These are phyloP conservation scores for Acacia concinna DNA, from an alignment of 331 rosid species.

Conservation along the genomic window DNA sequence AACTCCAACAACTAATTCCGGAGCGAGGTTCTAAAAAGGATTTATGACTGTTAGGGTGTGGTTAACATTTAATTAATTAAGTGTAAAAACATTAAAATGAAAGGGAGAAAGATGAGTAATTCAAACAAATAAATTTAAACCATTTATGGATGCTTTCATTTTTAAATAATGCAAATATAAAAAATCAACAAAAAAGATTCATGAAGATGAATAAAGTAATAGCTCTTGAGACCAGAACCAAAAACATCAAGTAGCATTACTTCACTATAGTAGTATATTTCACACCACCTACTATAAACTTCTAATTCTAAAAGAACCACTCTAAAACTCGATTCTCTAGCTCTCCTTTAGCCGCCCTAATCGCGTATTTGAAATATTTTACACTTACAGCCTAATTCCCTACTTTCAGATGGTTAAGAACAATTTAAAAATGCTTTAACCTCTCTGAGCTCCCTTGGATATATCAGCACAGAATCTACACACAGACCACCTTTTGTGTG, in stretches of 20 bases:
- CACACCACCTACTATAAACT: slow-evolving; percentile 37
- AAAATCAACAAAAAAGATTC: not conserved
- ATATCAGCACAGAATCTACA: slow-evolving; percentile 75
- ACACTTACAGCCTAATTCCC: slow-evolving; percentile 23
- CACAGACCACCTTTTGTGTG: slow-evolving; percentile 98
- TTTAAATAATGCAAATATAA: not conserved
- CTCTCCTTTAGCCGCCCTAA: slow-evolving; percentile 29
- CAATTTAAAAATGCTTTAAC: slow-evolving; percentile 54
- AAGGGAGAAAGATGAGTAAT: not conserved
- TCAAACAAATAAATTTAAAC: not conserved
- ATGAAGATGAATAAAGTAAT: not conserved
- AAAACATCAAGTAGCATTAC: not conserved
- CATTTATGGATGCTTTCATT: not conserved
- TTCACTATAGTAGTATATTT: not conserved
- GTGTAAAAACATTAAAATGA: not conserved
- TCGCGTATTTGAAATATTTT: slow-evolving; percentile 34
- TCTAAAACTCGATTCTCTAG: slow-evolving; percentile 45
- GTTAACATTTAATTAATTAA: not conserved
- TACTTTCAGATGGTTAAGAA: slow-evolving; percentile 34
- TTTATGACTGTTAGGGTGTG: no score
- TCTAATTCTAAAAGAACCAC: slow-evolving; percentile 45
- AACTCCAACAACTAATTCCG: no score
- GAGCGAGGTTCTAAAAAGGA: no score
- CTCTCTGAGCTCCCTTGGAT: slow-evolving; percentile 62
- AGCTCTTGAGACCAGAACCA: not conserved